Conservation (phyloP, 768 basidiomycete genomes). For the Amyloporia xantha region DNA sequence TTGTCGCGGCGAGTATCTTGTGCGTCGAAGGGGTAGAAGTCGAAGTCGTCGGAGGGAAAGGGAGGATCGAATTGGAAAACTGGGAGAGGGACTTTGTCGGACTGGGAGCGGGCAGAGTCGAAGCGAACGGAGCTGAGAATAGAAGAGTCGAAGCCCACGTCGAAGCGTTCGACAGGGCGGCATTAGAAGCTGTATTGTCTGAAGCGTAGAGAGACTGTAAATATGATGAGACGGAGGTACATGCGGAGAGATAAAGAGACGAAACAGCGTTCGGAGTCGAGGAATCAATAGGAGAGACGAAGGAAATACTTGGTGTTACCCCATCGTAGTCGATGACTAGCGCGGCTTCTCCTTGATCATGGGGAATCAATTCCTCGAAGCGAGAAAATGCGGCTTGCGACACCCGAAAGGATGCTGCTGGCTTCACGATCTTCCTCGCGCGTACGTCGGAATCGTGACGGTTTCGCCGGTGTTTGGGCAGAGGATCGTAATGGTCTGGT, state of each 20-base stretch:
- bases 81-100: slow-evolving; percentile 3
- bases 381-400: slow-evolving; percentile 4
- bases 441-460: slow-evolving; percentile 3
- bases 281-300: neutral
- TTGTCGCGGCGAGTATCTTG: neutral
- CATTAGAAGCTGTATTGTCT: neutral
- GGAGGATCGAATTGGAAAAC: neutral
- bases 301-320: slow-evolving; percentile 1
- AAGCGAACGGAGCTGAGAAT: neutral
- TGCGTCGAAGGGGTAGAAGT: neutral
- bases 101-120: neutral
- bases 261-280: neutral
- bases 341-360: slow-evolving; percentile 10
- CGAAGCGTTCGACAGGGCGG: neutral
- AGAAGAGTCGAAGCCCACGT: neutral
- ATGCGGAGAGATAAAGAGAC: neutral
- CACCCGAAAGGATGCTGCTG: neutral
- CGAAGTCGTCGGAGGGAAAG: neutral
- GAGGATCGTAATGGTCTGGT: slow-evolving; percentile 6
- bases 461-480: slow-evolving; percentile 9
- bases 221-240: neutral
- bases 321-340: neutral
- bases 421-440: slow-evolving; percentile 3
- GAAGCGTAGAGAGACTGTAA: neutral
- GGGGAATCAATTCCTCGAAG: slow-evolving; percentile 10